Percentiles rank a stretch among this genome's conserved stretches.
Evolutionary conservation across 306 rosid species (phyloP).

Genomic region (Gillenia trifoliata): DNA sequence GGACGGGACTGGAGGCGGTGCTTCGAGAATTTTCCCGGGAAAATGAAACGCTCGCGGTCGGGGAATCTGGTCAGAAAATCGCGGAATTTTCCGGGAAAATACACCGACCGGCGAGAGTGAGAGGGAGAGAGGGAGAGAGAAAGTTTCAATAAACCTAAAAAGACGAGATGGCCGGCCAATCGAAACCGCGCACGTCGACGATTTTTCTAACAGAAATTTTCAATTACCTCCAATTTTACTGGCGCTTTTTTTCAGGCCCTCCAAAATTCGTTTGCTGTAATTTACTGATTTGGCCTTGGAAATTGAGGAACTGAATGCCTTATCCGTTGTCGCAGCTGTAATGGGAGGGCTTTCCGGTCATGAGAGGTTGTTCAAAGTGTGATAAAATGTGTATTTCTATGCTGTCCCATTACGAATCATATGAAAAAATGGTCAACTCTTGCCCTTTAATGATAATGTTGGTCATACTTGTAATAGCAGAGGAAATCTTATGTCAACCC

Average conservation of each 20-base stretch:
- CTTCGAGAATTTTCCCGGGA: neutral
- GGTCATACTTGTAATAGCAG: neutral
- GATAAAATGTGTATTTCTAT: neutral
- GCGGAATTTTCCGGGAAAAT: slow-evolving; percentile 31
- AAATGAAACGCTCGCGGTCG: slow-evolving; percentile 29
- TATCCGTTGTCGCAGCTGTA: too few relatives aligned
- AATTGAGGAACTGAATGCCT: neutral
- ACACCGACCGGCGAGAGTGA: slow-evolving; percentile 52
- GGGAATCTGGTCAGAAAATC: slow-evolving; percentile 26
- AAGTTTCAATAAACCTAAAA: neutral
- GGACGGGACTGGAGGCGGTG: neutral
- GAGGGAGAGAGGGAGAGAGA: neutral
- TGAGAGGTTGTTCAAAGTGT: neutral
- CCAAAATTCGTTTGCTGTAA: neutral
- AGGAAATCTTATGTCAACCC: neutral
- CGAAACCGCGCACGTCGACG: slow-evolving; percentile 33
- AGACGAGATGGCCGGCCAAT: slow-evolving; percentile 7
- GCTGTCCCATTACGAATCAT: neutral
- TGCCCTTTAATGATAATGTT: neutral
- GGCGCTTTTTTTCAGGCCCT: slow-evolving; percentile 10
- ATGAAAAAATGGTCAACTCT: neutral
- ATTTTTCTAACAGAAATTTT: neutral
- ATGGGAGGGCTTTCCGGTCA: neutral
- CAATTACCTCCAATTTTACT: slow-evolving; percentile 9
- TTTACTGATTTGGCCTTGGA: neutral